These are phyloP conservation scores for Lentithecium fluviatile DNA, from an alignment of 495 filamentous ascomycete genomes.

Conservation along the genomic window DNA sequence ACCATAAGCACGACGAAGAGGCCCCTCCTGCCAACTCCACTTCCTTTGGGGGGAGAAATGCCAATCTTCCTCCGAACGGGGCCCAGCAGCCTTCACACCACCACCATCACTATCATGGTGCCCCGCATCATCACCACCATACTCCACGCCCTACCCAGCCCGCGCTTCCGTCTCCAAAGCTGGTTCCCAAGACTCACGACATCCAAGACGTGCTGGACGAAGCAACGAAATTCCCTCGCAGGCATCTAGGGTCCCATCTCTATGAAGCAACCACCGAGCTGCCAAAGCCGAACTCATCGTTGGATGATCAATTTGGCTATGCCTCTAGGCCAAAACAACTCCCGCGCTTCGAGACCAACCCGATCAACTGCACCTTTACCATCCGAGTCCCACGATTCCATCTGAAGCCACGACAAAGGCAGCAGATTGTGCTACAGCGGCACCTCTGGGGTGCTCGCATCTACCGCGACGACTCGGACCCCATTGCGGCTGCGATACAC, in stretches of 20 bases:
- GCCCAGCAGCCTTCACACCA: slow-evolving; percentile 31
- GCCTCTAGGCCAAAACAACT: slow-evolving; percentile 70
- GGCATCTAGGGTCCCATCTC: slow-evolving; percentile 75
- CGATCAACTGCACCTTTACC: slow-evolving; percentile 81
- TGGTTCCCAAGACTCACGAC: slow-evolving; percentile 54
- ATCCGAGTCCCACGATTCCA: slow-evolving; percentile 80
- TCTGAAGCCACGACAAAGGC: slow-evolving; percentile 63
- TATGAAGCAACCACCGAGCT: slow-evolving; percentile 54
- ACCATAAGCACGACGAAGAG: slow-evolving; percentile 71
- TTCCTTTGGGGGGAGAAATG: slow-evolving; percentile 20
- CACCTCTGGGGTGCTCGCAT: slow-evolving; percentile 90
- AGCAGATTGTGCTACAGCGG: slow-evolving; percentile 75
- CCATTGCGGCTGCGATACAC: slow-evolving; percentile 90
- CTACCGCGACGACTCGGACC: slow-evolving; percentile 95
- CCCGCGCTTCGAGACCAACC: slow-evolving; percentile 74
- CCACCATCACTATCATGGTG: slow-evolving; percentile 45
- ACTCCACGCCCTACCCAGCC: slow-evolving; percentile 36
- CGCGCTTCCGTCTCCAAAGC: slow-evolving; percentile 56
- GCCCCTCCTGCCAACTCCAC: slow-evolving; percentile 15
- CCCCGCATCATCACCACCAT: slow-evolving; percentile 48
- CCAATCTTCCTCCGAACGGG: slow-evolving; percentile 22
- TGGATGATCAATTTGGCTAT: slow-evolving; percentile 62
- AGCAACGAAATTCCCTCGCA: slow-evolving; percentile 66
- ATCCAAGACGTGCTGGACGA: slow-evolving; percentile 66
- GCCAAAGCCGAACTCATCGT: slow-evolving; percentile 48